phyloP scores from a whole-genome alignment of 495 filamentous ascomycete genomes.

The Talaromyces thailandensis region DNA sequence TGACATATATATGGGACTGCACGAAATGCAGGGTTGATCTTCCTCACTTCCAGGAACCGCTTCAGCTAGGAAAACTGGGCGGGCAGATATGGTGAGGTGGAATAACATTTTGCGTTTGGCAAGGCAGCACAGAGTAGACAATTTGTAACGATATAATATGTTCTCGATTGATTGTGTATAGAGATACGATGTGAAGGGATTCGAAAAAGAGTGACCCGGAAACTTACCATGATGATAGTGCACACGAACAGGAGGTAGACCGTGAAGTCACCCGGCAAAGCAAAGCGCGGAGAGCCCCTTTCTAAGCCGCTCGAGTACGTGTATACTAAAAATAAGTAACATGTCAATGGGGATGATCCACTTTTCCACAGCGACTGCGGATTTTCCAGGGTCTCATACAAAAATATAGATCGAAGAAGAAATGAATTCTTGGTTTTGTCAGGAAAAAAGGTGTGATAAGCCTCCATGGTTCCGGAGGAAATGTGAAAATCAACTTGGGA shows the following conservation, averaged over 20 bases:
- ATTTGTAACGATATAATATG: conserved; percentile 9
- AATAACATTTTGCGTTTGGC: neutral
- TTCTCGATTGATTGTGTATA: neutral
- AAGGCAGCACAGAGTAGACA: neutral
- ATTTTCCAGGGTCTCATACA: conserved; percentile 34
- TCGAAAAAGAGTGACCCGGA: conserved; percentile 5
- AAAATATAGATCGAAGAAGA: conserved; percentile 80
- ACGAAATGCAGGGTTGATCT: conserved; percentile 81
- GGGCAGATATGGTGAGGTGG: conserved; percentile 92
- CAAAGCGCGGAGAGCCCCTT: conserved; percentile 49
- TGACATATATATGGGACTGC: conserved; percentile 69
- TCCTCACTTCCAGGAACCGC: conserved; percentile 98
- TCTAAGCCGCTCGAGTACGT: conserved; percentile 58
- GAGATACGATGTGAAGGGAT: neutral
- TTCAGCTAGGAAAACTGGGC: conserved; percentile 77
- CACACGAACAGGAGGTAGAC: conserved; percentile 56
- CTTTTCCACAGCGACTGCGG: neutral
- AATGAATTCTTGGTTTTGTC: conserved; percentile 45
- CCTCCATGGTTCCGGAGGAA: conserved; percentile 63
- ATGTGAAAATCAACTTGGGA: conserved; percentile 43
- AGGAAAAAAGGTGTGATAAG: conserved; percentile 61
- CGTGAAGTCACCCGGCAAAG: conserved; percentile 58
- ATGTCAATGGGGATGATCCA: conserved; percentile 6
- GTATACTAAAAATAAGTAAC: conserved; percentile 41
- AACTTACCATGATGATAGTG: conserved; percentile 53